These are phyloP conservation scores for Daldinia vernicosa DNA, from an alignment of 495 filamentous ascomycete genomes.

Conservation along the genomic window DNA sequence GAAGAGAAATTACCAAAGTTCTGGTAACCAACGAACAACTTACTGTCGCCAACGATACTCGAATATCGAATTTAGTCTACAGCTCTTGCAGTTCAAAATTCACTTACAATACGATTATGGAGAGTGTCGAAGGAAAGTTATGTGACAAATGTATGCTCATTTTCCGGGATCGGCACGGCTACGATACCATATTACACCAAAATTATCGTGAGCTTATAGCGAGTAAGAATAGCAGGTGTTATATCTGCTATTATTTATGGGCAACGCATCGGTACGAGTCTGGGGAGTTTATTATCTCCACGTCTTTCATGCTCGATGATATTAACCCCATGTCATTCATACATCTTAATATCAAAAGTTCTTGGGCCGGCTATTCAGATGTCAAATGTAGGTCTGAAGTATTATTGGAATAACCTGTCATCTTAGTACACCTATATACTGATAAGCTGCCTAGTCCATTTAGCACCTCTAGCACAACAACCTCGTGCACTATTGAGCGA, in stretches of 20 bases:
- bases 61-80: no score
- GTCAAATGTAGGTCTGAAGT: neutral
- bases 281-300: neutral
- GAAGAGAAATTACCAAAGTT: no score
- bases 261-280: neutral
- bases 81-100: no score
- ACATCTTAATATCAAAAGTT: neutral
- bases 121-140: neutral
- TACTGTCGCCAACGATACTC: no score
- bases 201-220: neutral
- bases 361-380: neutral
- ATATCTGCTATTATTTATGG: neutral
- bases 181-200: no score
- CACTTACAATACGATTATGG: neutral
- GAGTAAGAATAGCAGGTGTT: neutral
- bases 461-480: no score
- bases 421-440: neutral
- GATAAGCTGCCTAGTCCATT: no score
- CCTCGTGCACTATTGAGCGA: neutral
- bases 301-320: no score
- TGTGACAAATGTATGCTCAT: neutral
- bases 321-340: no score
- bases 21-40: no score
- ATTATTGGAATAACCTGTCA: neutral
- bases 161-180: no score